phyloP scores from a whole-genome alignment of 768 basidiomycete genomes.

The Lentinula aciculospora region DNA sequence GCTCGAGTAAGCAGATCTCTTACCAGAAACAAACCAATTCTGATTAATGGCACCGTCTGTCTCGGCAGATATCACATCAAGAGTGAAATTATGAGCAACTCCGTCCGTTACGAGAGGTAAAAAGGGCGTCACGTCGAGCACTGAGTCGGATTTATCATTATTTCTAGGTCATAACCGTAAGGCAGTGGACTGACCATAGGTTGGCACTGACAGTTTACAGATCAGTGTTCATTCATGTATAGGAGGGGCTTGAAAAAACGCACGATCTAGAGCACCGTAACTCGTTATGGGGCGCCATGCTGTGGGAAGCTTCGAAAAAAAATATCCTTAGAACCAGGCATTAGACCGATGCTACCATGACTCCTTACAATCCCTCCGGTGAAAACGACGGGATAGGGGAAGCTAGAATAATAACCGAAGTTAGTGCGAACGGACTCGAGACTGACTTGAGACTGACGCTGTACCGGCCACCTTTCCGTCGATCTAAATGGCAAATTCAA shows the following conservation, averaged over 20 bases:
- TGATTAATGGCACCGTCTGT: conserved; percentile 49
- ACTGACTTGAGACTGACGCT: conserved; percentile 26
- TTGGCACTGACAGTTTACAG: not conserved
- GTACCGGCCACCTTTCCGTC: conserved; percentile 42
- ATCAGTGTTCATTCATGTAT: not conserved
- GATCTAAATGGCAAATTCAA: conserved; percentile 38
- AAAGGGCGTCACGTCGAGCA: conserved; percentile 75
- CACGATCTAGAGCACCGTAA: conserved; percentile 3
- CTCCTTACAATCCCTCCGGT: conserved; percentile 61
- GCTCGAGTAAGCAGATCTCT: not conserved
- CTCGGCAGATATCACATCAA: conserved; percentile 78
- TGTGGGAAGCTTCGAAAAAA: too few species aligned
- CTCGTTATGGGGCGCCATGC: conserved; percentile 7
- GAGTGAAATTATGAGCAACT: conserved; percentile 60
- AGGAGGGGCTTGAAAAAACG: not conserved
- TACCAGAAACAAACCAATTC: conserved; percentile 78
- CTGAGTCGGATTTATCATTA: conserved; percentile 24
- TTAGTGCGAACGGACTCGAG: not conserved
- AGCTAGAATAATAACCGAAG: conserved; percentile 10
- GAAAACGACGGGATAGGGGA: conserved; percentile 59
- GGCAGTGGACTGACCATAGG: not conserved
- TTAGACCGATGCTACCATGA: not conserved
- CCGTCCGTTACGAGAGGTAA: conserved; percentile 65
- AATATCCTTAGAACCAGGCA: too few species aligned
- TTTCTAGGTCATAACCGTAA: not conserved